These are phyloP conservation scores for Chlamydomonas sp. DNA, from an alignment of 139 green algal species.

Conservation along the genomic window DNA sequence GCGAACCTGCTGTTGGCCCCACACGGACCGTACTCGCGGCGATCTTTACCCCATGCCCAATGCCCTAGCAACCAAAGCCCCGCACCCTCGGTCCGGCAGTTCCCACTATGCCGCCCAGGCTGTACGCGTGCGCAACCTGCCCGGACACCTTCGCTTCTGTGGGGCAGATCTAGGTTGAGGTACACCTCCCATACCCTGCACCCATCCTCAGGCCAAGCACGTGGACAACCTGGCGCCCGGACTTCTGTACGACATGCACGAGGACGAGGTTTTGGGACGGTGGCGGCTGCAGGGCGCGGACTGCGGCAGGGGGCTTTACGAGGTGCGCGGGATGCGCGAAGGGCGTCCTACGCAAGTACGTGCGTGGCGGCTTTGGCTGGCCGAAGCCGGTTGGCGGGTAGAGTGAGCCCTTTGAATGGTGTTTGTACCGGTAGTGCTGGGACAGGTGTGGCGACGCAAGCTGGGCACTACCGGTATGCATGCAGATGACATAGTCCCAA, in stretches of 20 bases:
- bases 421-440: too few relatives aligned
- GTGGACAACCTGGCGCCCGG: slow-evolving; percentile 28
- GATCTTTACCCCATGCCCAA: too few relatives aligned
- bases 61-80: too few relatives aligned
- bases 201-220: slow-evolving; percentile 24
- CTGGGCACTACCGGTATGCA: not conserved
- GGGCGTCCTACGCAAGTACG: too few relatives aligned
- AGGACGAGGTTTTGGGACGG: not conserved
- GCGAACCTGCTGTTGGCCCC: too few relatives aligned
- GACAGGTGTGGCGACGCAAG: not conserved
- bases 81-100: too few relatives aligned
- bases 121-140: not conserved
- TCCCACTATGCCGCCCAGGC: too few relatives aligned
- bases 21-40: too few relatives aligned
- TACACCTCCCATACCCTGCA: not conserved
- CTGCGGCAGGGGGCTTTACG: not conserved
- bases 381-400: too few relatives aligned
- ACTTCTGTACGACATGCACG: not conserved
- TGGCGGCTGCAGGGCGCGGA: not conserved
- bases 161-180: too few relatives aligned
- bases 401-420: too few relatives aligned
- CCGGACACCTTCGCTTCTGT: not conserved
- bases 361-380: too few relatives aligned
- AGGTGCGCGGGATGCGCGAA: not conserved
- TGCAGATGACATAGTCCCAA: not conserved